Evolutionary conservation across 257 asterid genomes (phyloP).

Genomic region (Primulina tabacum): DNA sequence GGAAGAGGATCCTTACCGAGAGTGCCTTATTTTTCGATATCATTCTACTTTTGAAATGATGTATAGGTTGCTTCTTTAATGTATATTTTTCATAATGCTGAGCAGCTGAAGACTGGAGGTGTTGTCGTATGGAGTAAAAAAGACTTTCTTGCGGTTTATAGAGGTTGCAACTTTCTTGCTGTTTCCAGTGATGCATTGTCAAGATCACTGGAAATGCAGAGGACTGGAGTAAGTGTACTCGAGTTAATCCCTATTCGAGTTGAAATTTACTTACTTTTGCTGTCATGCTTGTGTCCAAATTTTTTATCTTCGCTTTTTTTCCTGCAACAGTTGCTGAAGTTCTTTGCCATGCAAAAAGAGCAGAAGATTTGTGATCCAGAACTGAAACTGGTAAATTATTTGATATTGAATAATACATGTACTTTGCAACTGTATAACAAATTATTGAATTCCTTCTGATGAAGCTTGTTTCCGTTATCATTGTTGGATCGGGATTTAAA

Average conservation of each 20-base stretch:
- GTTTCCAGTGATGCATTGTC: too few species aligned
- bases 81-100: slow-evolving; percentile 10
- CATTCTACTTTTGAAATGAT: slow-evolving; percentile 14
- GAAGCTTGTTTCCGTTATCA: background rate
- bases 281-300: slow-evolving; percentile 5
- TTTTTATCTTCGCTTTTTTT: slow-evolving; percentile 23
- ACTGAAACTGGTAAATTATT: slow-evolving; percentile 56
- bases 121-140: slow-evolving; percentile 67
- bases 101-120: slow-evolving; percentile 85
- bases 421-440: background rate
- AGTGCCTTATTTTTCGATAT: slow-evolving; percentile 14
- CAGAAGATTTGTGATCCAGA: slow-evolving; percentile 45
- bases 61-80: slow-evolving; percentile 24
- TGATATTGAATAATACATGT: background rate
- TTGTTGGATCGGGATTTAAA: background rate
- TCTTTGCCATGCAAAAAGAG: slow-evolving; percentile 67
- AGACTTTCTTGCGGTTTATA: slow-evolving; percentile 74
- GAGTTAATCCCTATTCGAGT: too few species aligned
- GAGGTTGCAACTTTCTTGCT: slow-evolving; percentile 61
- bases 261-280: too few species aligned
- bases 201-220: too few species aligned
- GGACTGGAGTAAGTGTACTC: too few species aligned
- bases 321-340: slow-evolving; percentile 64
- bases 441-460: background rate
- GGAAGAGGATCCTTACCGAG: background rate